Conservation (phyloP, 2,329 filamentous ascomycete genomes). For the Neospermospora avenae region DNA sequence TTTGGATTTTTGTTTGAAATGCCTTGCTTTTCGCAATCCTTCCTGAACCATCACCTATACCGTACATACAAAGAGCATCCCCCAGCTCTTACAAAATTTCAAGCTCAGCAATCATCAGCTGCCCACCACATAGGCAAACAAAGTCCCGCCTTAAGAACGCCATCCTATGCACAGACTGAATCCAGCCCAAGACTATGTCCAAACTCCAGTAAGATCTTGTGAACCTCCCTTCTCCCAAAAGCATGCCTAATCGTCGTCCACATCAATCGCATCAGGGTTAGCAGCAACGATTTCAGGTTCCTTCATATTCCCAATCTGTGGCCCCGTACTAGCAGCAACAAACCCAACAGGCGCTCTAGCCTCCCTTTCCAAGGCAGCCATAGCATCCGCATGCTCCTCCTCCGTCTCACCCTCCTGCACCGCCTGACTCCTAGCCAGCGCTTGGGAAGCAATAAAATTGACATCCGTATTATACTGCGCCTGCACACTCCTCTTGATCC, state of each 20-base stretch:
- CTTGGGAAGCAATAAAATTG: conserved; percentile 96
- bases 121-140: neutral
- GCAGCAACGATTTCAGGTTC: conserved; percentile 44
- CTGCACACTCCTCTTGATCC: conserved; percentile 95
- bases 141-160: conserved; percentile 13
- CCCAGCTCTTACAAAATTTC: neutral
- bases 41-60: neutral
- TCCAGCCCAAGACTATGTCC: conserved; percentile 7
- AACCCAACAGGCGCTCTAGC: conserved; percentile 88
- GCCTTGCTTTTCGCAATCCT: neutral
- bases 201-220: conserved; percentile 10
- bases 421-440: conserved; percentile 74
- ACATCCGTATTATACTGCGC: conserved; percentile 98
- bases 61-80: conserved; percentile 7
- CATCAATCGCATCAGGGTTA: conserved; percentile 84
- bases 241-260: conserved; percentile 48
- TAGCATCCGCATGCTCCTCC: conserved; percentile 66
- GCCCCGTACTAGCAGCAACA: conserved; percentile 77
- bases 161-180: conserved; percentile 17
- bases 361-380: conserved; percentile 85
- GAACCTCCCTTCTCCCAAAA: neutral
- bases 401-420: conserved; percentile 39
- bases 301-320: conserved; percentile 56
- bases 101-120: neutral
- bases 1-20: neutral